Conservation (phyloP, 306 rosid species). For the Cicer bijugum region DNA sequence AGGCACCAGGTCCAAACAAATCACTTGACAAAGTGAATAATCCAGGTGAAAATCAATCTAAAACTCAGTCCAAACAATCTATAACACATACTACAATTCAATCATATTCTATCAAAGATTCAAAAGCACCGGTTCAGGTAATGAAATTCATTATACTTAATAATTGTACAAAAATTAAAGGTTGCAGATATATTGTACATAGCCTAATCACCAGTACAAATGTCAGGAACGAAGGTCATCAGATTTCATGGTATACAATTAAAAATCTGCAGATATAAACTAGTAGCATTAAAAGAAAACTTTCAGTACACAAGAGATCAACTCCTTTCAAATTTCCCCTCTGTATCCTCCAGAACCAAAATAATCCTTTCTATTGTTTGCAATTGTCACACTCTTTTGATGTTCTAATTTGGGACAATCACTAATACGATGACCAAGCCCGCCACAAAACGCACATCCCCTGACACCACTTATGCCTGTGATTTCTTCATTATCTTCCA, state of each 20-base stretch:
- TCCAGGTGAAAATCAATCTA: conserved; percentile 19
- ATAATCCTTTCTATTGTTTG: conserved; percentile 79
- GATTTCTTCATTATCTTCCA: conserved; percentile 80
- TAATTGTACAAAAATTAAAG: not conserved
- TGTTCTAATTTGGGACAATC: conserved; percentile 90
- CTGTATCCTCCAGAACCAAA: conserved; percentile 94
- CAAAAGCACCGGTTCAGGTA: not conserved
- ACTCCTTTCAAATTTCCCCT: conserved; percentile 68
- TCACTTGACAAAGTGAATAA: conserved; percentile 1
- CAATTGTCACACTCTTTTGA: conserved; percentile 82
- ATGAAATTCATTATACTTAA: conserved; percentile 20
- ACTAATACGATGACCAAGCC: conserved; percentile 89
- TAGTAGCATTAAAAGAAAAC: not conserved
- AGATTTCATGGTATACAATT: conserved; percentile 15
- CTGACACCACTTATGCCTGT: conserved; percentile 77
- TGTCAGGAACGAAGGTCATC: not conserved
- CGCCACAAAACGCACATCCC: conserved; percentile 95
- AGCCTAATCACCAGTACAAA: not conserved
- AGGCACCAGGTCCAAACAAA: conserved; percentile 2
- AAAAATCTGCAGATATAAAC: conserved; percentile 22
- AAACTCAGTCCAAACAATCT: conserved; percentile 8
- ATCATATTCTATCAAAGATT: not conserved
- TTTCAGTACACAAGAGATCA: not conserved
- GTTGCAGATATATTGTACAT: conserved; percentile 24
- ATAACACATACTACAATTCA: conserved; percentile 13